Base-by-base conservation (phyloP, 1,284 basidiomycete species). In the Gastroboletus turbinatus region DNA sequence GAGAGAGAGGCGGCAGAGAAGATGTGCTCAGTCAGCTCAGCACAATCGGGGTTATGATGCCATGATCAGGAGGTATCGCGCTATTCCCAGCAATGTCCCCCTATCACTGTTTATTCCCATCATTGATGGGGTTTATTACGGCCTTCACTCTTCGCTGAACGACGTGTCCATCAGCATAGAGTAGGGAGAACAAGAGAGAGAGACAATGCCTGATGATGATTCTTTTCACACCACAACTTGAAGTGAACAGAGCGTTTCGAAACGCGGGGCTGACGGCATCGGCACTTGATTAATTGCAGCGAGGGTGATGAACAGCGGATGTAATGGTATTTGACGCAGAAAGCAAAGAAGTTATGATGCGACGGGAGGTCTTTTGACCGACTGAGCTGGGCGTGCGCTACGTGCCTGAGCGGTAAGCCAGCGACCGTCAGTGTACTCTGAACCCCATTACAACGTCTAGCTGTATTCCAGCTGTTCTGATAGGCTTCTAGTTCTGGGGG, bases 31-130 rank as follows among this genome's bases (percentile, higher is more conserved):
- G 53, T 62, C 50, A 55, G 60, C 49, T 46, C 21, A 23, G 23
- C 23, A 47, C 17, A 9, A 5, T 27, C 30, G 27, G 25, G n/a
- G 33, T 23, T 29, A 53, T 56, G 55, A 49, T 46, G 42, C 48
- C 56, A 67, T 59, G 58, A 36, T 60, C 39, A 52, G 55, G 42
- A 55, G 47, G 50, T 43, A 60, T 69, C 35, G 47, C 67, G 67
- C 25, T 38, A 66, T 65, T 54, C 51, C 33, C 27, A 32, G 32
- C 5, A 30, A 35, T 19, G 29, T 30, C 29, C 29, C 29, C 29
- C 29, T 30, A 30, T 30, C 29, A 23, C 8, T 16, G 21, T 10
- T 35, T 33, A 10, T 56, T 43, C 52, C n/a, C 39, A 57, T 21
- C 25, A 17, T 30, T 5, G 9, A 33, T 33, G 32, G 32, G 0